phyloP scores from a whole-genome alignment of 805 yeast species.

The Monosporozyma aquatica region DNA sequence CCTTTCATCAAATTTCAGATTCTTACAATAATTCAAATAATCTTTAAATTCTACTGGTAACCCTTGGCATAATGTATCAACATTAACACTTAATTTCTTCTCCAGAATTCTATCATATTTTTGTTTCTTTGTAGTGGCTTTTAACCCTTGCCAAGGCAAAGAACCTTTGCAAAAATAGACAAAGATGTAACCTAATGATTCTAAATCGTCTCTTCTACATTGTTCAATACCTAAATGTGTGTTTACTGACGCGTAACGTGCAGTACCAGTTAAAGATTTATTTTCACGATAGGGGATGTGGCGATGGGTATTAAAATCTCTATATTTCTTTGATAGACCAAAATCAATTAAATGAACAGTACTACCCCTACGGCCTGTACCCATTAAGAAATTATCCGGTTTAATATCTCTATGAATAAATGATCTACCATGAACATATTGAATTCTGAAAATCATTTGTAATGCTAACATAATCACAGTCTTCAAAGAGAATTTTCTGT shows the following conservation, averaged over 20 bases:
- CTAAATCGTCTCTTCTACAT: conserved; percentile 92
- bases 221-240: conserved; percentile 97
- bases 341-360: conserved; percentile 93
- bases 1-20: conserved; percentile 90
- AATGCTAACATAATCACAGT: conserved; percentile 91
- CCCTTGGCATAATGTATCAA: conserved; percentile 86
- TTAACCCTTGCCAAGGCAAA: conserved; percentile 97
- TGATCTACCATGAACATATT: conserved; percentile 90
- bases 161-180: conserved; percentile 94
- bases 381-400: conserved; percentile 78
- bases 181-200: conserved; percentile 87
- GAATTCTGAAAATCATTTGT: conserved; percentile 89
- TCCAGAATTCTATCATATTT: conserved; percentile 96
- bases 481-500: conserved; percentile 85
- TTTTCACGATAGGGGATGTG: conserved; percentile 97
- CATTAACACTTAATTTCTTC: conserved; percentile 84
- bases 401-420: conserved; percentile 82
- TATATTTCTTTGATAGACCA: conserved; percentile 86
- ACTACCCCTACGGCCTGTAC: conserved; percentile 91
- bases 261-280: conserved; percentile 94
- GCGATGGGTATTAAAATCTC: conserved; percentile 90
- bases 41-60: conserved; percentile 85
- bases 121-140: conserved; percentile 97
- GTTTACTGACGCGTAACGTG: conserved; percentile 93
- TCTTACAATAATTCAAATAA: conserved; percentile 82